A percentile compares a stretch with the other conserved stretches of the same genome.
phyloP scores from a whole-genome alignment of 768 basidiomycete species.

The Panaeolus cyanescens region DNA sequence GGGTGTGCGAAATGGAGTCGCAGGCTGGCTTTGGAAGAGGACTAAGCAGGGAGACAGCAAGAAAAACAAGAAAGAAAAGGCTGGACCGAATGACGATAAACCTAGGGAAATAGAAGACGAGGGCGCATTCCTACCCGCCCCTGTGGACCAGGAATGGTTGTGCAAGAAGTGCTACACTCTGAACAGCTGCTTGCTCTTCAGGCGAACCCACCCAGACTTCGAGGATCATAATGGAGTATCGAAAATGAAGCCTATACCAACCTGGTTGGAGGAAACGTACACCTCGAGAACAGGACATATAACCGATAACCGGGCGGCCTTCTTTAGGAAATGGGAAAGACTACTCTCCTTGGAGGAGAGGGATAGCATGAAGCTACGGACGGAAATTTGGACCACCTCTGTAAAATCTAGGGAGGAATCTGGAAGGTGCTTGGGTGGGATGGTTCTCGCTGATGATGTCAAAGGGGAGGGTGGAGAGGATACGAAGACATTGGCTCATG shows the following conservation, averaged over 20 bases:
- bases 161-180: constrained; percentile 83
- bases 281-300: constrained; percentile 81
- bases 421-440: constrained; percentile 83
- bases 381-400: constrained; percentile 92
- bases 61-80: constrained; percentile 9
- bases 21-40: constrained; percentile 69
- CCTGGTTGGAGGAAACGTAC: constrained; percentile 69
- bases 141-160: constrained; percentile 77
- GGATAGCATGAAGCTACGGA: constrained; percentile 80
- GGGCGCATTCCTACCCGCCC: constrained; percentile 80
- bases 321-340: constrained; percentile 91
- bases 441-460: constrained; percentile 60
- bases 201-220: constrained; percentile 50
- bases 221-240: background rate
- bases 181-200: constrained; percentile 93
- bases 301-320: constrained; percentile 60
- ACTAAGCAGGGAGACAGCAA: constrained; percentile 18
- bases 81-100: constrained; percentile 12
- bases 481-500: constrained; percentile 40
- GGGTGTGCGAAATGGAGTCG: constrained; percentile 83
- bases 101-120: constrained; percentile 16
- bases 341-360: constrained; percentile 86
- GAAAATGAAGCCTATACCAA: constrained; percentile 25
- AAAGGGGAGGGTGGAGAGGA: constrained; percentile 24
- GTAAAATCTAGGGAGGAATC: constrained; percentile 76